Conservation (phyloP, 768 basidiomycete species). For the Agaricus subrufescens region DNA sequence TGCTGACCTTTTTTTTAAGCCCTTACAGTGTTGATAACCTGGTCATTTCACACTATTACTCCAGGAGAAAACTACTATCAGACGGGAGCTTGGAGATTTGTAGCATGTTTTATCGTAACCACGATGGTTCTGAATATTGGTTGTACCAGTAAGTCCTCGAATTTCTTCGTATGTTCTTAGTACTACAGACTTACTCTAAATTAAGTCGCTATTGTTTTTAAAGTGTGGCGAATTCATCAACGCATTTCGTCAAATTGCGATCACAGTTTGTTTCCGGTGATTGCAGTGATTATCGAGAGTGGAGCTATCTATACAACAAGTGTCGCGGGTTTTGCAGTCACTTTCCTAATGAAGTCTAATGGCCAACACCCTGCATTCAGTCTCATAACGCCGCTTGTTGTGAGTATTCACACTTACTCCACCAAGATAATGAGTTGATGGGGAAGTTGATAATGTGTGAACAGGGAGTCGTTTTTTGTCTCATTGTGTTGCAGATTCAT, state of each 20-base stretch:
- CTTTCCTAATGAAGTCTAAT: not conserved
- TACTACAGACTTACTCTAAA: no score
- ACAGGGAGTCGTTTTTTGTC: slow-evolving; percentile 4
- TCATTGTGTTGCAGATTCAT: slow-evolving; percentile 4
- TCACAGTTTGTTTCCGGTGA: not conserved
- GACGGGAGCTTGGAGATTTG: no score
- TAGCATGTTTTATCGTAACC: no score
- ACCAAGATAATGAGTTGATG: no score
- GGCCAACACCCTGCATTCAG: not conserved
- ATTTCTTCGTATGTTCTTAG: no score
- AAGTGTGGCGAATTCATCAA: not conserved
- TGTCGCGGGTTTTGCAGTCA: not conserved
- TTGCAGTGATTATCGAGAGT: slow-evolving; percentile 3
- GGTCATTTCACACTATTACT: no score
- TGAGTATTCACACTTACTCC: not conserved
- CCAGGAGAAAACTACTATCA: no score
- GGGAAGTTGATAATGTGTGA: not conserved
- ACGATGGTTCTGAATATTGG: not conserved
- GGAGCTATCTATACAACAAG: slow-evolving; percentile 4
- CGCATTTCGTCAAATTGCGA: not conserved
- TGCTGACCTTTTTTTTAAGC: no score
- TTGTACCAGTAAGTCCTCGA: not conserved
- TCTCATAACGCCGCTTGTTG: slow-evolving; percentile 3
- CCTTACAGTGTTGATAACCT: no score
- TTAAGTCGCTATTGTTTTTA: slow-evolving; percentile 1